Conservation (phyloP, 2,329 filamentous ascomycete genomes). For the Neopestalotiopsis rosae region DNA sequence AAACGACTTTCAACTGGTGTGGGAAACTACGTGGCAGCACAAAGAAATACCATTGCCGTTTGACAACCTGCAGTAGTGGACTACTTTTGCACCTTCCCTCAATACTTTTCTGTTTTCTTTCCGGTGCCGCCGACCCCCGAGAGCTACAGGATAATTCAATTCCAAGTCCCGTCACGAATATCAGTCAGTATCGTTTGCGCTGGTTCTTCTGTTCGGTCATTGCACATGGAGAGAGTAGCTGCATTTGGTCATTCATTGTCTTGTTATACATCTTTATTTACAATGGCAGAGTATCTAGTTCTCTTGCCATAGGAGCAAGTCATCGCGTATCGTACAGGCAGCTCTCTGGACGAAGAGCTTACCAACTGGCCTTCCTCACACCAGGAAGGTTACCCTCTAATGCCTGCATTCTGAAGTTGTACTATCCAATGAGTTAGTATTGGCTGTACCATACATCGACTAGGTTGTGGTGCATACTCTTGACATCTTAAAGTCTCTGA, state of each 20-base stretch:
- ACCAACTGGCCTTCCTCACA: slow-evolving; percentile 97
- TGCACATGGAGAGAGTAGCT: too few relatives aligned
- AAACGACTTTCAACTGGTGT: too few relatives aligned
- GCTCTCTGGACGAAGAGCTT: slow-evolving; percentile 39
- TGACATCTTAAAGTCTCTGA: slow-evolving; percentile 90
- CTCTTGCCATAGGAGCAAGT: background rate
- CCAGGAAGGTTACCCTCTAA: slow-evolving; percentile 85
- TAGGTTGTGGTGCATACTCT: slow-evolving; percentile 67
- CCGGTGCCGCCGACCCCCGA: too few relatives aligned
- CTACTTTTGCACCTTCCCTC: too few relatives aligned
- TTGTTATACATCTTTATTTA: slow-evolving; percentile 13
- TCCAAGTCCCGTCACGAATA: too few relatives aligned
- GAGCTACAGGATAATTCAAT: too few relatives aligned
- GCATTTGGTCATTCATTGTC: background rate
- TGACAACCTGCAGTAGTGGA: too few relatives aligned
- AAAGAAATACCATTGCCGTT: too few relatives aligned
- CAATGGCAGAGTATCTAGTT: background rate
- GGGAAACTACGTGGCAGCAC: too few relatives aligned
- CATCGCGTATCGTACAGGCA: slow-evolving; percentile 22
- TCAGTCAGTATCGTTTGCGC: too few relatives aligned
- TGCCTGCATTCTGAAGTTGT: slow-evolving; percentile 90
- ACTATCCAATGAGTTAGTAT: slow-evolving; percentile 61
- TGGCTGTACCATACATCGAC: slow-evolving; percentile 23
- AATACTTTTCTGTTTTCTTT: too few relatives aligned
- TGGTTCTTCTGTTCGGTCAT: too few relatives aligned